Evolutionary conservation across 768 basidiomycete species (phyloP).

Genomic region (Thelephora aurantiotincta): DNA sequence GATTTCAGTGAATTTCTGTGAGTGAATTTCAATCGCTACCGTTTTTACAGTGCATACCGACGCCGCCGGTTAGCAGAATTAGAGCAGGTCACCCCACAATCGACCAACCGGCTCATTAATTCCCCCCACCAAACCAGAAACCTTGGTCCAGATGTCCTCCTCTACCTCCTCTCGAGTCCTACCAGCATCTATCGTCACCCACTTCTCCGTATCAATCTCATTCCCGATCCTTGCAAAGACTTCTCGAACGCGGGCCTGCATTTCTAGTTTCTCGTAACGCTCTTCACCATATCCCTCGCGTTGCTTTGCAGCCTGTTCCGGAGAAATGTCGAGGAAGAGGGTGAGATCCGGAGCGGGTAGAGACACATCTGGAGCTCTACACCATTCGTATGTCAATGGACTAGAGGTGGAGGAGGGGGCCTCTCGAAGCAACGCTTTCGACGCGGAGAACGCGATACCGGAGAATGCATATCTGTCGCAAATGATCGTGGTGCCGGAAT

Average conservation of each 20-base stretch:
- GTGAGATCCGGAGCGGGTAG: constrained; percentile 85
- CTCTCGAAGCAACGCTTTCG: constrained; percentile 25
- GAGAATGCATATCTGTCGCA: constrained; percentile 97
- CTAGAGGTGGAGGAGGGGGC: background rate
- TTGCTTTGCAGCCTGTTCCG: constrained; percentile 39
- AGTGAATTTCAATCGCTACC: no score
- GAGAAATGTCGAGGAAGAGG: constrained; percentile 73
- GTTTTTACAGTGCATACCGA: no score
- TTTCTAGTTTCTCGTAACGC: constrained; percentile 70
- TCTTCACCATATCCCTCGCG: constrained; percentile 81
- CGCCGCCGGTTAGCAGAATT: no score
- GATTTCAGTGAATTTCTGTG: no score
- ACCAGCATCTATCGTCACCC: constrained; percentile 51
- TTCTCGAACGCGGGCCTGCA: constrained; percentile 52
- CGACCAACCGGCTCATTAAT: constrained; percentile 27
- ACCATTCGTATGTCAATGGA: constrained; percentile 64
- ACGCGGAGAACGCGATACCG: constrained; percentile 77
- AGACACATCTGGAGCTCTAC: constrained; percentile 69
- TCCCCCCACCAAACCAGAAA: constrained; percentile 28
- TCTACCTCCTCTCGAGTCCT: constrained; percentile 32
- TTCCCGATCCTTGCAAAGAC: constrained; percentile 43
- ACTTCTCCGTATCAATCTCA: constrained; percentile 30
- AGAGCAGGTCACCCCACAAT: constrained; percentile 30
- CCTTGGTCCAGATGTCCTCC: constrained; percentile 37
- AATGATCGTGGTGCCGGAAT: constrained; percentile 55